Percentiles rank a stretch among this genome's conserved stretches.
Evolutionary conservation across 2,329 filamentous ascomycete genomes (phyloP).

Genomic region (Exophiala sideris): DNA sequence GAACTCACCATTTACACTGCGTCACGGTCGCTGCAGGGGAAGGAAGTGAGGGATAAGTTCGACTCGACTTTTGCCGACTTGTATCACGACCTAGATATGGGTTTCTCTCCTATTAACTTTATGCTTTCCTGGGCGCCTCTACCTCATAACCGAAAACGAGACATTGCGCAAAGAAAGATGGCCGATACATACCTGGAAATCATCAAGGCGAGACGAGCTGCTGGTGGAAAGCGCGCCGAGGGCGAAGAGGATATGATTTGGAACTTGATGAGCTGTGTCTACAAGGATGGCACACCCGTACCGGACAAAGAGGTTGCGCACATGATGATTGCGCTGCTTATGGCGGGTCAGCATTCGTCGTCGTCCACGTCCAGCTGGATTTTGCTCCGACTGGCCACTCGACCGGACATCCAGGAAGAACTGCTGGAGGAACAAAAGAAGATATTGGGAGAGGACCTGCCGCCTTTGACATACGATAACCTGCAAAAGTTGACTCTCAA

Average conservation of each 20-base stretch:
- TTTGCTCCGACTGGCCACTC: slow-evolving; percentile 66
- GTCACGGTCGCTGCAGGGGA: slow-evolving; percentile 69
- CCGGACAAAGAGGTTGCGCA: slow-evolving; percentile 75
- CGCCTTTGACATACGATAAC: slow-evolving; percentile 57
- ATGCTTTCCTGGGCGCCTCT: slow-evolving; percentile 75
- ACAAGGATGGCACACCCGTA: slow-evolving; percentile 68
- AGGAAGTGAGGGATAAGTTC: slow-evolving; percentile 70
- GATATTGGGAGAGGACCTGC: slow-evolving; percentile 54
- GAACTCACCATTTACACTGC: slow-evolving; percentile 82
- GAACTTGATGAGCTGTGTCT: slow-evolving; percentile 72
- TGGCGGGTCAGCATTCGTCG: slow-evolving; percentile 80
- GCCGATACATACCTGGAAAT: slow-evolving; percentile 67
- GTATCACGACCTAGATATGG: slow-evolving; percentile 77
- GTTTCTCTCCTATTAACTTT: slow-evolving; percentile 79
- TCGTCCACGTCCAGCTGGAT: slow-evolving; percentile 77
- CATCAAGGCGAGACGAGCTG: slow-evolving; percentile 59
- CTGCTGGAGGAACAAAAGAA: slow-evolving; percentile 64
- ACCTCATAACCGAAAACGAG: slow-evolving; percentile 70
- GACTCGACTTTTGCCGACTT: slow-evolving; percentile 69
- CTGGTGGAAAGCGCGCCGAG: slow-evolving; percentile 42
- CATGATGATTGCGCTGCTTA: slow-evolving; percentile 82
- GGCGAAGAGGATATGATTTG: slow-evolving; percentile 68
- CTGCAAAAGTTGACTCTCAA: slow-evolving; percentile 61
- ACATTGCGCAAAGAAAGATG: slow-evolving; percentile 69
- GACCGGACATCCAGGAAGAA: slow-evolving; percentile 67